Percentiles rank a stretch among this genome's conserved stretches.
Evolutionary conservation across 1,284 basidiomycete genomes (phyloP).

Genomic region (Ganoderma multipileum): DNA sequence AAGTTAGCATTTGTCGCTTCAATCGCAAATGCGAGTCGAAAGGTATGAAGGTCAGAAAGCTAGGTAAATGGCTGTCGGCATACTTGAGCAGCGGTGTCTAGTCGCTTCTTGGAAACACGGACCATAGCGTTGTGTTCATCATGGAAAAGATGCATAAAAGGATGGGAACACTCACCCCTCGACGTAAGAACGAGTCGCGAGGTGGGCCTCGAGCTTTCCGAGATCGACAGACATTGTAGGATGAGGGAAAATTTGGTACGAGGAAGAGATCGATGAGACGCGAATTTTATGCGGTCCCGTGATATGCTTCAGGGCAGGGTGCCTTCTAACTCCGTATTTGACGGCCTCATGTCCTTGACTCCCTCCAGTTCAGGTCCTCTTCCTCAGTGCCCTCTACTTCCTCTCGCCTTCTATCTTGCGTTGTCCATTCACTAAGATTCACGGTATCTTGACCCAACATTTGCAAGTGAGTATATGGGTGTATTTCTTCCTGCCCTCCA

Average conservation of each 20-base stretch:
- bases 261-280: slow-evolving; percentile 36
- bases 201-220: slow-evolving; percentile 83
- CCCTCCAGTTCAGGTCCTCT: not conserved
- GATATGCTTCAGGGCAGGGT: slow-evolving; percentile 29
- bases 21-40: slow-evolving; percentile 27
- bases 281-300: slow-evolving; percentile 31
- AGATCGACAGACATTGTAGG: slow-evolving; percentile 76
- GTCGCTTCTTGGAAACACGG: slow-evolving; percentile 99
- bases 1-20: slow-evolving; percentile 12
- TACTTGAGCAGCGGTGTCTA: slow-evolving; percentile 90
- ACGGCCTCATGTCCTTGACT: slow-evolving; percentile 16
- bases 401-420: not conserved
- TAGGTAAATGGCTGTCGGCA: slow-evolving; percentile 85
- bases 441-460: not conserved
- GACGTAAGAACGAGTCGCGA: slow-evolving; percentile 86
- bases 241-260: slow-evolving; percentile 26
- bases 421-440: not conserved
- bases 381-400: not conserved
- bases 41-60: slow-evolving; percentile 76
- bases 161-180: slow-evolving; percentile 78
- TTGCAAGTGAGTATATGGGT: slow-evolving; percentile 3
- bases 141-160: slow-evolving; percentile 39
- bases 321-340: not conserved
- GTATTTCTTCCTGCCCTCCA: not conserved
- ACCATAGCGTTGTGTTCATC: slow-evolving; percentile 93